Percentiles rank a stretch among this genome's conserved stretches.
phyloP scores from a whole-genome alignment of 2,329 filamentous ascomycete species.

The Xylaria sp. region DNA sequence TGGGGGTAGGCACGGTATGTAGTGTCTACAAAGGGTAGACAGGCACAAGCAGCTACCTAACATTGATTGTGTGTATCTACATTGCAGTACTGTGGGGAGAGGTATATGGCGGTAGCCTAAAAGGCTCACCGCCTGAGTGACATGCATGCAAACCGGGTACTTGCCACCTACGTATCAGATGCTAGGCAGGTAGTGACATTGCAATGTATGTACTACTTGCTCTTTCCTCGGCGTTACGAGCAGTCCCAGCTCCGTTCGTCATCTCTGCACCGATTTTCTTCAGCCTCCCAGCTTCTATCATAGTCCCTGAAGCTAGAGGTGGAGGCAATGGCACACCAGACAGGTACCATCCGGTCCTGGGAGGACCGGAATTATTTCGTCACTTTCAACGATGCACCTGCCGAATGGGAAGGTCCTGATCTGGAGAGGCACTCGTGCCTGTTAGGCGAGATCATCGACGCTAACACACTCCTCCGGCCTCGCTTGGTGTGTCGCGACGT shows the following conservation, averaged over 20 bases:
- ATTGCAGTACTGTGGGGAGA: not conserved
- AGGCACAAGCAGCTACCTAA: not conserved
- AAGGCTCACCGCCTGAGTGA: not conserved
- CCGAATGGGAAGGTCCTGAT: not conserved
- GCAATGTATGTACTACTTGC: not conserved
- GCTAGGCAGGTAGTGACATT: not conserved
- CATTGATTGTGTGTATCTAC: not conserved
- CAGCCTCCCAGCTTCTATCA: not conserved
- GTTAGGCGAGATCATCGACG: slow-evolving; percentile 36
- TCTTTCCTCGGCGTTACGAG: not conserved
- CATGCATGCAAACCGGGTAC: not conserved
- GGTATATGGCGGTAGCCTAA: not conserved
- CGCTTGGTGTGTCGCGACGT: not conserved
- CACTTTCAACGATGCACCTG: not conserved
- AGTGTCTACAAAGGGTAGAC: not conserved
- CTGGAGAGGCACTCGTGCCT: slow-evolving; percentile 24
- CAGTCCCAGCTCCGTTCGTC: not conserved
- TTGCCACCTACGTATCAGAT: not conserved
- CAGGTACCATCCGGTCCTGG: slow-evolving; percentile 3
- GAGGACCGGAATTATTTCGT: slow-evolving; percentile 5
- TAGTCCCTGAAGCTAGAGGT: not conserved
- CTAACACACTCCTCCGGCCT: not conserved
- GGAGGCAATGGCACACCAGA: not conserved
- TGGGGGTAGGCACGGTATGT: not conserved
- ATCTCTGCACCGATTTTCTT: not conserved